Base-by-base conservation (phyloP, 2,329 filamentous ascomycete species). In the Colletotrichum sp. region DNA sequence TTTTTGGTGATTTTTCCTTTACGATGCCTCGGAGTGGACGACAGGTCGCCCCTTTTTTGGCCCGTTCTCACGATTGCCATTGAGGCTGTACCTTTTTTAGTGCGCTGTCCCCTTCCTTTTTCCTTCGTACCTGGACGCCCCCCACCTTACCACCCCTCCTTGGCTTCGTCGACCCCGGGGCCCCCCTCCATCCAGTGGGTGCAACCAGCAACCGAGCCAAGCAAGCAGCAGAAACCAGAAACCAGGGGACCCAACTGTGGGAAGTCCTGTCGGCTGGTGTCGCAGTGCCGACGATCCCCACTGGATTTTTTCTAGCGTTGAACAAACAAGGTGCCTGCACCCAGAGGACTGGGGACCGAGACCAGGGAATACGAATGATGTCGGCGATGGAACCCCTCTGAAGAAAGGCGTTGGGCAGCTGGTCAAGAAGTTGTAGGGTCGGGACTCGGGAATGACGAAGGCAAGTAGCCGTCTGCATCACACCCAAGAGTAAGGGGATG, bases 281-380 rank as follows among this genome's bases (percentile, higher is more conserved):
- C 60, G 71, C 71, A 76, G 36, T 77, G 76, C 69, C 76, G 76
- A 62, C 74, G 76, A 76, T 77, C 74, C 13, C 76, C 74, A 60
- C 76, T 73, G 49, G 21, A 64, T 68, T 69, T 59, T 65, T 74
- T 74, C 60, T 77, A 77, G 76, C 74, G 76, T 71, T 73, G 39
- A 65, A 69, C 59, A 71, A 77, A 70, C 76, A 76, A 36, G 76
- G 74, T 76, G 69, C 65, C 71, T 55, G 74, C 64, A 69, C 59
- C 64, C 64, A 73, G 65, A 44, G 57, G 32, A 59, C 71, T 55
- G 74, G 74, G 60, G 65, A 68, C 62, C 39, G 63, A 49, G 70
- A 64, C 73, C 69, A 69, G 76, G 76, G 64, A 76, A 77, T 77
- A 77, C 76, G 76, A 77, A 77, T 77, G 74, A 77, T 75, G 74